Evolutionary conservation across 2,329 filamentous ascomycete species (phyloP), one percentile per base, ranked within the genome.

Genomic region (Cladophialophora exuberans): DNA sequence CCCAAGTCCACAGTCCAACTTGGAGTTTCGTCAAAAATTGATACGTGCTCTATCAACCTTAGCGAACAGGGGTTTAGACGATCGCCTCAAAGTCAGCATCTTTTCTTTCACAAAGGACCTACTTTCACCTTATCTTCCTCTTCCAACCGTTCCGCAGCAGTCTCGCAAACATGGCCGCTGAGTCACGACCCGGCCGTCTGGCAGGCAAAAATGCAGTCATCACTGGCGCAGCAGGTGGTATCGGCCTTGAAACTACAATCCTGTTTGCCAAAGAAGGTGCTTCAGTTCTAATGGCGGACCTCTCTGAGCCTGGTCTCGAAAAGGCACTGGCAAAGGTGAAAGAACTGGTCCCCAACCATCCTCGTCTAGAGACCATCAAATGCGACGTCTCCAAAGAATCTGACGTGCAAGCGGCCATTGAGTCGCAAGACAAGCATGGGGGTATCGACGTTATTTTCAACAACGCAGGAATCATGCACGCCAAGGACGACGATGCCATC

Each of bases 401-500:
- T 57, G 83, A 94, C 53, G 85, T 97, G 26, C 76, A 90, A 67
- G 83, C 85, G 52, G 84, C 88, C 70, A 79, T 96, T 48, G 87
- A 89, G 64, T 75, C 82, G 7, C 76, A 93, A 54, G 92, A 97
- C 72, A 70, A 83, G 54, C 95, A 89, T 88, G 92, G 92, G 68
- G 92, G 92, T 39, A 75, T 94, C 2, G 92, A 97, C 71, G 79
- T 96, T 69, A 89, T 96, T 66, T 97, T 96, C 85, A 97, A 97
- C 84, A 97, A 97, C 72, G 92, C 92, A 20, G 92, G 92, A 52
- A 97, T 97, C 73, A 97, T 97, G 92, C 92, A 96, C 76, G 86
- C 84, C 43, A 80, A 87, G 54, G 88, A 91, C 71, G 86, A 83
- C 68, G 86, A 90, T 72, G 90, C 92, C 44, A 78, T 95, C 70